Base-by-base conservation (phyloP, 2,329 filamentous ascomycete species). In the Trichophaea hybrida region DNA sequence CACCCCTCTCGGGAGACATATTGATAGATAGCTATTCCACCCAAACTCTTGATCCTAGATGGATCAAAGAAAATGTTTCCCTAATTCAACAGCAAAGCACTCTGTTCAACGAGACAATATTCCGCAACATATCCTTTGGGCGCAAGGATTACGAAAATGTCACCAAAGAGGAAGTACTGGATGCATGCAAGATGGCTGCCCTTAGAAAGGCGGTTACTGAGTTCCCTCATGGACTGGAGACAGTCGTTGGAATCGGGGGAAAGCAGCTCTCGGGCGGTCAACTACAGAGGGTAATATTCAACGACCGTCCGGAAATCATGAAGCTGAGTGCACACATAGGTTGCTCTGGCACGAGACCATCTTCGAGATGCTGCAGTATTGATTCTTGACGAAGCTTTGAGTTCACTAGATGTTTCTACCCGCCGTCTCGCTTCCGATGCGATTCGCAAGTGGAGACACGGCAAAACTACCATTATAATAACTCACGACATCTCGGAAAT, bases 401-500 rank as follows among this genome's bases (percentile, higher is more conserved):
- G 88, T 70, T 87, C 87, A 0, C 74, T 97, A 7, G 91, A 97
- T 67, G 80, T 83, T n/a, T 75, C 78, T 7, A 90, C 79, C 59
- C 79, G 84, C 62, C 73, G 73, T 0, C 71, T 82, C 10, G 78
- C 95, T 40, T 84, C 94, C 76, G 80, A 85, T 46, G 80, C 83
- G 0, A 84, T 96, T 56, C 78, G 88, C 6, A 69, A 78, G 17
- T 96, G 89, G 91, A 78, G 93, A 24, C 75, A 73, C 38, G 84
- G 80, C 0, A 93, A 87, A 70, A 96, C 90, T 0, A 97, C 91
- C 0, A 86, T 97, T 55, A 81, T 97, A 65, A 91, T 97, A 67
- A 96, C 93, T 0, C 91, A 97, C 68, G 88, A 97, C 64, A 79
- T 93, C 35, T 78, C 81, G 0, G 85, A 91, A 65, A 91, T 97